Evolutionary conservation across 108 stramenopile species (phyloP).

Genomic region (Nitzschia palea): DNA sequence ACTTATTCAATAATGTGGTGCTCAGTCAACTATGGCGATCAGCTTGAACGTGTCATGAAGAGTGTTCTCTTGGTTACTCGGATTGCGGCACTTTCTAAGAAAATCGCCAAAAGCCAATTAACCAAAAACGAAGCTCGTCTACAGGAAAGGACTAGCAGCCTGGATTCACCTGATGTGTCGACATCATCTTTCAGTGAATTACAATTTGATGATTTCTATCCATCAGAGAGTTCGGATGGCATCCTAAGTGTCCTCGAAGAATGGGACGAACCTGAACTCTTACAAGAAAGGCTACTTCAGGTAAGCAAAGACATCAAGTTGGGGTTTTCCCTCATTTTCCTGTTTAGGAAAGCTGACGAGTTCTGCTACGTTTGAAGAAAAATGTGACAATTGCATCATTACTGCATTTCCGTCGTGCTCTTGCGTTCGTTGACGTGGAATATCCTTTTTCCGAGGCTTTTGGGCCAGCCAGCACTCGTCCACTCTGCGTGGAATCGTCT

Average conservation of each 20-base stretch:
- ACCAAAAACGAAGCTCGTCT: neutral
- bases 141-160: neutral
- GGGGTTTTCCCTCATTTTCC: neutral
- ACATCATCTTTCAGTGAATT: too few relatives aligned
- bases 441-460: slow-evolving; percentile 64
- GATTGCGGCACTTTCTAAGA: neutral
- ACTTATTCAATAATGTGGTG: too few relatives aligned
- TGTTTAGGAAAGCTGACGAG: neutral
- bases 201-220: too few relatives aligned
- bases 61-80: neutral
- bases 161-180: neutral
- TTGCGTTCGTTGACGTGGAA: slow-evolving; percentile 40
- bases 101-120: neutral
- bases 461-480: slow-evolving; percentile 52
- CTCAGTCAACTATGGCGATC: neutral
- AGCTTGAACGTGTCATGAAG: neutral
- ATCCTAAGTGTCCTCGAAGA: slow-evolving; percentile 14
- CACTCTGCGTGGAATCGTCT: slow-evolving; percentile 56
- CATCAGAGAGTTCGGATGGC: too few relatives aligned
- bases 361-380: neutral
- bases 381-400: neutral
- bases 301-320: neutral
- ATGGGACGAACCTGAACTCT: slow-evolving; percentile 29
- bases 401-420: slow-evolving; percentile 9
- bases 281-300: neutral